Conservation (phyloP, 2,329 filamentous ascomycete genomes). For the Trichoderma guizhouense region DNA sequence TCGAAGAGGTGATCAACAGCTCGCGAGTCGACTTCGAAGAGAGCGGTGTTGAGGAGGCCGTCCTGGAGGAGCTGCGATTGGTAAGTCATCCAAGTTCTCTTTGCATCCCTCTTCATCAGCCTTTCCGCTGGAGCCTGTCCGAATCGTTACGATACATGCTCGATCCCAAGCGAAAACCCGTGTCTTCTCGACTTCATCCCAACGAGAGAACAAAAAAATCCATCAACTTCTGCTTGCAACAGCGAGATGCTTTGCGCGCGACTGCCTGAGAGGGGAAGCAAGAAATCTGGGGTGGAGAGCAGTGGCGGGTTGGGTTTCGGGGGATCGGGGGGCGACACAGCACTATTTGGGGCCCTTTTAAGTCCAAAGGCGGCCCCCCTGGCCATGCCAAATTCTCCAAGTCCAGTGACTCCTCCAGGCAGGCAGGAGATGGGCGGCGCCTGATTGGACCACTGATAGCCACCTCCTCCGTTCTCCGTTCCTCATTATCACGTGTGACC, state of each 20-base stretch:
- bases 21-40: constrained; percentile 97
- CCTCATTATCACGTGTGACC: constrained; percentile 12
- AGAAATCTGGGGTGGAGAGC: constrained; percentile 24
- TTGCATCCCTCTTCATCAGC: background rate
- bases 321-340: constrained; percentile 40
- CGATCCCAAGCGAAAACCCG: background rate
- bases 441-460: constrained; percentile 17
- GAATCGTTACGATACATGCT: background rate
- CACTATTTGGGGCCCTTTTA: constrained; percentile 58
- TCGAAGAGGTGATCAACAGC: constrained; percentile 83
- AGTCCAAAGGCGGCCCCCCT: constrained; percentile 33
- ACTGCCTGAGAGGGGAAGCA: constrained; percentile 35
- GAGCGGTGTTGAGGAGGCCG: constrained; percentile 82
- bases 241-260: constrained; percentile 16
- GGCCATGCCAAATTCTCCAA: background rate
- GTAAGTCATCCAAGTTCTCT: constrained; percentile 52
- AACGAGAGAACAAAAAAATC: background rate
- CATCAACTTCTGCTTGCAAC: background rate
- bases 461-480: background rate
- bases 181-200: background rate
- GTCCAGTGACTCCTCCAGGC: constrained; percentile 15
- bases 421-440: constrained; percentile 3
- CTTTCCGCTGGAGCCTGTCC: background rate
- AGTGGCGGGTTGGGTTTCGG: constrained; percentile 27
- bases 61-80: constrained; percentile 81